phyloP scores from a whole-genome alignment of 352 stramenopile species.

The Globisporangium iwayamae region DNA sequence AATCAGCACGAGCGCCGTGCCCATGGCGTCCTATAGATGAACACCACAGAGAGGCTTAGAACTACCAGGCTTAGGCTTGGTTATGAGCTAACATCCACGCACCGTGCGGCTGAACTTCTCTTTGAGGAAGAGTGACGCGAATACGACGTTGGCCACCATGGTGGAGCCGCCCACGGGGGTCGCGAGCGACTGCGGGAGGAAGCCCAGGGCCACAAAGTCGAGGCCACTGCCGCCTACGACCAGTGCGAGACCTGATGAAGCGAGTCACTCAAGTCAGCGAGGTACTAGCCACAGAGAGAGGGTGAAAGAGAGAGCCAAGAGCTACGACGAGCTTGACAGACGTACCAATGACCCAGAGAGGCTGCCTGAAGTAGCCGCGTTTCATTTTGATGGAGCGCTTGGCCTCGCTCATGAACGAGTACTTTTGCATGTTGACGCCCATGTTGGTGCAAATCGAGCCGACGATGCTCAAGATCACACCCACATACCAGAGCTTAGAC shows the following conservation, averaged over 20 bases:
- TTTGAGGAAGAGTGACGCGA: constrained; percentile 76
- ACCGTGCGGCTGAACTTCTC: constrained; percentile 57
- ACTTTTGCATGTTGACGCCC: constrained; percentile 87
- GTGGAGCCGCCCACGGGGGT: constrained; percentile 75
- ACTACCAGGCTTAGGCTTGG: neutral
- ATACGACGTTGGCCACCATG: constrained; percentile 83
- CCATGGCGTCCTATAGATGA: constrained; percentile 40
- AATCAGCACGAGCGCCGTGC: constrained; percentile 58
- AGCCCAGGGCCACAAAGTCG: constrained; percentile 77
- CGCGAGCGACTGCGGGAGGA: constrained; percentile 76
- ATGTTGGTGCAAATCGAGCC: constrained; percentile 79
- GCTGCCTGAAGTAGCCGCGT: constrained; percentile 72
- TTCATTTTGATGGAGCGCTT: constrained; percentile 54
- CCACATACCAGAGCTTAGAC: constrained; percentile 61
- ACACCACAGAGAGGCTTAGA: neutral
- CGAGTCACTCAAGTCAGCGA: too few species aligned
- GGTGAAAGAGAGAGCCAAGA: neutral
- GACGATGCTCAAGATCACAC: constrained; percentile 73
- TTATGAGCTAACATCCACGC: neutral
- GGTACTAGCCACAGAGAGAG: neutral
- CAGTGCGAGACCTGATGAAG: constrained; percentile 36
- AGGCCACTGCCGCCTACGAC: constrained; percentile 66
- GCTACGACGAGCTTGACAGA: too few species aligned
- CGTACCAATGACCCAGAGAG: constrained; percentile 73
- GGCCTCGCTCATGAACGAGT: constrained; percentile 83